Percentiles rank a stretch among this genome's conserved stretches.
Conservation (phyloP, 371 early-diverging fungal genomes). For the Mortierella sp. region DNA sequence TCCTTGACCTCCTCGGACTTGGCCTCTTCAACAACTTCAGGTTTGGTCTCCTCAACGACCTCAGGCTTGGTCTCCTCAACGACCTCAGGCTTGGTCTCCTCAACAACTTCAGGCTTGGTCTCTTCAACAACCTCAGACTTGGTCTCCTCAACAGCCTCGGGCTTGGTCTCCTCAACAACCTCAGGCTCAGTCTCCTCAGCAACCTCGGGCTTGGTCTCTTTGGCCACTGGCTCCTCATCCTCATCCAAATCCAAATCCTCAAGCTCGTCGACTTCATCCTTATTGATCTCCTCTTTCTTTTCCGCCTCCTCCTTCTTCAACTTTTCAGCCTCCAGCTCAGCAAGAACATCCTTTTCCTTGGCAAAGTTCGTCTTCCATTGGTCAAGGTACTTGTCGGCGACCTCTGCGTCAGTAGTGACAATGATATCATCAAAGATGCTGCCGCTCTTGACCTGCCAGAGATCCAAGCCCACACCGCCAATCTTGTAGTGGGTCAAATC, state of each 20-base stretch:
- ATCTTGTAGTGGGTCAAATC: constrained; percentile 86
- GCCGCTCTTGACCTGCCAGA: constrained; percentile 97
- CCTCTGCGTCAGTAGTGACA: constrained; percentile 77
- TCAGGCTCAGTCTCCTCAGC: constrained; percentile 24
- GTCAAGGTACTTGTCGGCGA: constrained; percentile 63
- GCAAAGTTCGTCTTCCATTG: constrained; percentile 63
- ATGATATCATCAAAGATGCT: constrained; percentile 95
- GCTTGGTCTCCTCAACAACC: constrained; percentile 11
- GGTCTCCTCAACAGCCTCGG: neutral
- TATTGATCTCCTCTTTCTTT: constrained; percentile 13
- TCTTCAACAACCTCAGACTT: constrained; percentile 7
- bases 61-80: constrained; percentile 8
- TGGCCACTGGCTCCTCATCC: constrained; percentile 52
- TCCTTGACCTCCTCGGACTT: constrained; percentile 22
- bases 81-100: constrained; percentile 1
- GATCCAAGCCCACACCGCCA: constrained; percentile 91
- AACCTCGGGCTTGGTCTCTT: constrained; percentile 17
- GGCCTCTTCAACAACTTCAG: constrained; percentile 5
- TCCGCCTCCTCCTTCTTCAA: constrained; percentile 57
- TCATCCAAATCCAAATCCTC: constrained; percentile 34
- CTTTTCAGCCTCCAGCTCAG: constrained; percentile 66
- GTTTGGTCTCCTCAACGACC: neutral
- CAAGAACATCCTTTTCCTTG: constrained; percentile 67
- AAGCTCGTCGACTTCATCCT: constrained; percentile 28
- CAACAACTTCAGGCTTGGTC: constrained; percentile 6